phyloP scores from a whole-genome alignment of 805 yeast genomes.

The Groenewaldozyma tartarivorans region DNA sequence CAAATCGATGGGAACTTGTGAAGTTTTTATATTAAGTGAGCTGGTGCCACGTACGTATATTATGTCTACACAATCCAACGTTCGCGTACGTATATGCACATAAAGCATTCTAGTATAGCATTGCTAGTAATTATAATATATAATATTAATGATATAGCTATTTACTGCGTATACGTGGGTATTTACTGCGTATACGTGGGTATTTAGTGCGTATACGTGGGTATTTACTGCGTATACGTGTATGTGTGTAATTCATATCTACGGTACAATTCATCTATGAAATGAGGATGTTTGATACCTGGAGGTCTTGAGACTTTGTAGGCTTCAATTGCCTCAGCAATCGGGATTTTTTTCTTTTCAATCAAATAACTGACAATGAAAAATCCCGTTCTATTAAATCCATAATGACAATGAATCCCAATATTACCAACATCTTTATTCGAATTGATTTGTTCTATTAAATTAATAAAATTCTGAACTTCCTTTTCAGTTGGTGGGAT shows the following conservation, averaged over 20 bases:
- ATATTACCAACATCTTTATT: conserved; percentile 23
- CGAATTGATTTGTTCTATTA: conserved; percentile 39
- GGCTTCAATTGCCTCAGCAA: conserved; percentile 52
- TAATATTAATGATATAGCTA: too few species aligned
- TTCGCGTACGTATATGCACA: too few species aligned
- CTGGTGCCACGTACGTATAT: too few species aligned
- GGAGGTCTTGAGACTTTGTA: conserved; percentile 52
- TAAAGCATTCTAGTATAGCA: too few species aligned
- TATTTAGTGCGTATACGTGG: too few species aligned
- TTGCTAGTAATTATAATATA: too few species aligned
- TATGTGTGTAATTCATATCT: conserved; percentile 45
- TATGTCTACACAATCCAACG: too few species aligned
- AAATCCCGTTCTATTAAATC: conserved; percentile 72
- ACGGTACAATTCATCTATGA: conserved; percentile 61
- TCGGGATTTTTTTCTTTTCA: conserved; percentile 49
- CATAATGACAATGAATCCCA: conserved; percentile 74
- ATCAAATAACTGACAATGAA: conserved; percentile 60
- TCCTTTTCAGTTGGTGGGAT: conserved; percentile 59
- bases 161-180: too few species aligned
- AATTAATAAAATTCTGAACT: conserved; percentile 44
- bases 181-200: too few species aligned
- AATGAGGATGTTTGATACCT: conserved; percentile 71
- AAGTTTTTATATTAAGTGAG: too few species aligned
- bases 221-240: too few species aligned
- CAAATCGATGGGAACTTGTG: neutral